A percentile compares a stretch with the other conserved stretches of the same genome.
Evolutionary conservation across 768 basidiomycete species (phyloP).

Genomic region (Tylopilus sp.): DNA sequence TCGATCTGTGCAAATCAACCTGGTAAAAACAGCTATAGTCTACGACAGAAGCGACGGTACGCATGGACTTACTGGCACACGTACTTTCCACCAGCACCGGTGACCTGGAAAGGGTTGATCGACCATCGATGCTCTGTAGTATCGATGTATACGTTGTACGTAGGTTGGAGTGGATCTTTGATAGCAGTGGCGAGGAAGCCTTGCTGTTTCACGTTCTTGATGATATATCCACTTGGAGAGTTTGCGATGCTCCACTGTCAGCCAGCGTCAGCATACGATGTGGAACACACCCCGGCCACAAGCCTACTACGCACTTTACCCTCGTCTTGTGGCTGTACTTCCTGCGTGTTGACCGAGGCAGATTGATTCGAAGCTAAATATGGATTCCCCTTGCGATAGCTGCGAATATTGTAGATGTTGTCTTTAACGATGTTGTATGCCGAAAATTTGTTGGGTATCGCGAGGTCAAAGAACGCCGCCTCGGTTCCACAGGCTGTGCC

Average conservation of each 20-base stretch:
- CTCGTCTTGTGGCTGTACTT: background rate
- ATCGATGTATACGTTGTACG: background rate
- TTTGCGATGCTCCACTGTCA: constrained; percentile 1
- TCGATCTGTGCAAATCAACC: background rate
- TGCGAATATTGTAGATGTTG: constrained; percentile 3
- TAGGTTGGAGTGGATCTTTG: background rate
- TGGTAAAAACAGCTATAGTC: background rate
- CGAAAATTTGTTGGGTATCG: background rate
- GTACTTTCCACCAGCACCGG: background rate
- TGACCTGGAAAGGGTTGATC: background rate
- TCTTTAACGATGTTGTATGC: background rate
- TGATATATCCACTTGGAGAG: background rate
- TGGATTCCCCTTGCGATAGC: background rate
- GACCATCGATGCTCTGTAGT: background rate
- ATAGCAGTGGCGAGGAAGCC: background rate
- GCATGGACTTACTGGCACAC: background rate
- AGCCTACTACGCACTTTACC: background rate
- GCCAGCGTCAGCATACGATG: background rate
- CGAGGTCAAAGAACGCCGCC: background rate
- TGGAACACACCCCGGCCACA: no score
- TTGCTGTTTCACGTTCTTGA: background rate
- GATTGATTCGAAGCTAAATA: background rate
- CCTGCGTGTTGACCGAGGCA: background rate
- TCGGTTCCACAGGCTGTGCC: background rate
- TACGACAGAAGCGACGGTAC: no score